Evolutionary conservation across 331 rosid species (phyloP), one percentile per base, ranked within the genome.

Genomic region (Saraca asoca): DNA sequence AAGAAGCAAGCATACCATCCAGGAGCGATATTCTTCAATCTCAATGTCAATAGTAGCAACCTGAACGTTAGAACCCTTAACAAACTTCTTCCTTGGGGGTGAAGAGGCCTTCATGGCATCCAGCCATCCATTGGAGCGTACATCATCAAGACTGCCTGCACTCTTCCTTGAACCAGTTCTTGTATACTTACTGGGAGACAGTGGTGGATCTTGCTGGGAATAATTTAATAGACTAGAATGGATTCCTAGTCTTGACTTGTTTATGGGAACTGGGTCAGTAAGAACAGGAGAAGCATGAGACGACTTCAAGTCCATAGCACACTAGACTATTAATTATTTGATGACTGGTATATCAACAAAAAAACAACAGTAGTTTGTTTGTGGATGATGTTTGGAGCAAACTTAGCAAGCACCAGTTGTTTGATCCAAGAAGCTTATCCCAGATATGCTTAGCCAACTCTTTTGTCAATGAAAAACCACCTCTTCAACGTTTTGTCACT

Each of bases 101-200:
- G 98, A 93, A 65, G 98, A 93, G 10, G 98, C 87, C 63, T 70
- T 85, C 98, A 93, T 93, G 64, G 95, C 98, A 60, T 93, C 98
- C 50, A 93, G 77, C 98, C 90, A 89, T 13, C 95, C 94, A 35
- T 93, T 93, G 54, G 88, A 79, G 54, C 88, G 65, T 0, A 93
- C 95, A 82, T 93, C 98, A 58, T 93, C 96, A 62, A 84, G 59
- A 64, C 75, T 81, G 5, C 79, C 89, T 0, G 81, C 77, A 66
- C 74, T 82, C 69, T 76, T 93, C 74, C 88, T 89, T 13, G 96
- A 89, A 59, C 37, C 13, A 8, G 76, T 74, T 69, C 77, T 62
- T 39, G 88, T 59, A 49, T 45, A 81, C 75, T 80, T 87, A 42
- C 76, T 73, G 6, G 95, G 68, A 39, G 88, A 66, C 54, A 78